Percentiles rank a stretch among this genome's conserved stretches.
Conservation (phyloP, 2,329 filamentous ascomycete species). For the Trichoderma oligosporum region DNA sequence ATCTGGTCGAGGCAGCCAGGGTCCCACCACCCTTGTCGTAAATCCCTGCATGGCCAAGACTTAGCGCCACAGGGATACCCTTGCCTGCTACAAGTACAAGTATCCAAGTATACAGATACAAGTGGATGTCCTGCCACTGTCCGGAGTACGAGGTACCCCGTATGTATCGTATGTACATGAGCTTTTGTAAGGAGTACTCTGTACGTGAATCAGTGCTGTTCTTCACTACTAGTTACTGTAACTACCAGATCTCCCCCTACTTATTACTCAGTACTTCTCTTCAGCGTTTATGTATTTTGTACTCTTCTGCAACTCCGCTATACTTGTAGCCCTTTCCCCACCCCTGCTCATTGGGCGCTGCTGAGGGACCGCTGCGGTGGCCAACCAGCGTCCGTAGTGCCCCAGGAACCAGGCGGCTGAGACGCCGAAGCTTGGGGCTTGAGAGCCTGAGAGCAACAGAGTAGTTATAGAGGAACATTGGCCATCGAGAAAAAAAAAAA, state of each 20-base stretch:
- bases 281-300: not conserved
- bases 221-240: no score
- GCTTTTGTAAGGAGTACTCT: no score
- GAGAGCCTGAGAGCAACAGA: not conserved
- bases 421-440: not conserved
- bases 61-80: not conserved
- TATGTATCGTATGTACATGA: no score
- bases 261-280: not conserved
- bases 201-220: no score
- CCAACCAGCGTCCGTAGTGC: conserved; percentile 15
- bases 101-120: no score
- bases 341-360: conserved; percentile 1
- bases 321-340: not conserved
- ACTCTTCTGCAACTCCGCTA: not conserved
- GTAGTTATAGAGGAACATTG: not conserved
- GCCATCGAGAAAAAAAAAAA: not conserved
- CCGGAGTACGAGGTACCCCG: no score
- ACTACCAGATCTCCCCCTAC: no score
- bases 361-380: conserved; percentile 14
- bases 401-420: conserved; percentile 10
- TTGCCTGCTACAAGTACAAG: no score
- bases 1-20: conserved; percentile 12
- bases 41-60: conserved; percentile 16
- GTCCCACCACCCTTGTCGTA: conserved; percentile 11
- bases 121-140: not conserved